These are phyloP conservation scores for Rhodotorula sphaerocarpa DNA, from an alignment of 768 basidiomycete genomes.

Conservation along the genomic window DNA sequence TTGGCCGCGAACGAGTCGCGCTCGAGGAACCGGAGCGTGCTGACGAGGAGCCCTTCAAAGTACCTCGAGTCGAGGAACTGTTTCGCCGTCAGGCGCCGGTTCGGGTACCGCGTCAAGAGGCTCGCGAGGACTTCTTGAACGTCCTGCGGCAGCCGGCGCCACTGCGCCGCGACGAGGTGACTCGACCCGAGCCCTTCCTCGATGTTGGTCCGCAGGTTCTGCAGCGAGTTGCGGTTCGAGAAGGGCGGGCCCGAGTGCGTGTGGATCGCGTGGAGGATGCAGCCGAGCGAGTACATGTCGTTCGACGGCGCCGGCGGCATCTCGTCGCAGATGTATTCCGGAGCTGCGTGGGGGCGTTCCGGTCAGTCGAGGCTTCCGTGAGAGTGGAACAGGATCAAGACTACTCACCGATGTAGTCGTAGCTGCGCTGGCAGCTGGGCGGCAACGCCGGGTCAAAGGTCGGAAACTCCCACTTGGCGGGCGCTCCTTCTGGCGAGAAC, in stretches of 20 bases:
- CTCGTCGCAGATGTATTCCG: slow-evolving; percentile 90
- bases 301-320: slow-evolving; percentile 65
- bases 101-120: slow-evolving; percentile 70
- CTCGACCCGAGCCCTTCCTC: slow-evolving; percentile 36
- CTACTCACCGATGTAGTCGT: slow-evolving; percentile 70
- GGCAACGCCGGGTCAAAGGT: slow-evolving; percentile 74
- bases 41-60: slow-evolving; percentile 91
- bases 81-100: slow-evolving; percentile 64
- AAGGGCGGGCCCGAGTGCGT: slow-evolving; percentile 80
- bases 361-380: background rate
- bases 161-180: slow-evolving; percentile 22
- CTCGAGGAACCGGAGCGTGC: slow-evolving; percentile 90
- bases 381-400: background rate
- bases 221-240: slow-evolving; percentile 56
- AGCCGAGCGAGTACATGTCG: slow-evolving; percentile 89
- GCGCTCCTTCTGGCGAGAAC: slow-evolving; percentile 57
- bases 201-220: slow-evolving; percentile 42
- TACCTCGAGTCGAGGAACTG: slow-evolving; percentile 57
- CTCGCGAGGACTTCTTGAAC: slow-evolving; percentile 67
- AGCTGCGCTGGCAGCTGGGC: slow-evolving; percentile 74
- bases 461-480: slow-evolving; percentile 82
- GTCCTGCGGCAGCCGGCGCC: slow-evolving; percentile 57
- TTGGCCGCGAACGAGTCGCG: slow-evolving; percentile 91
- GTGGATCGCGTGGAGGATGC: slow-evolving; percentile 77
- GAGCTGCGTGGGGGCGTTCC: slow-evolving; percentile 51